phyloP scores from a whole-genome alignment of 352 stramenopile species.

The Stramenopiles sp. region DNA sequence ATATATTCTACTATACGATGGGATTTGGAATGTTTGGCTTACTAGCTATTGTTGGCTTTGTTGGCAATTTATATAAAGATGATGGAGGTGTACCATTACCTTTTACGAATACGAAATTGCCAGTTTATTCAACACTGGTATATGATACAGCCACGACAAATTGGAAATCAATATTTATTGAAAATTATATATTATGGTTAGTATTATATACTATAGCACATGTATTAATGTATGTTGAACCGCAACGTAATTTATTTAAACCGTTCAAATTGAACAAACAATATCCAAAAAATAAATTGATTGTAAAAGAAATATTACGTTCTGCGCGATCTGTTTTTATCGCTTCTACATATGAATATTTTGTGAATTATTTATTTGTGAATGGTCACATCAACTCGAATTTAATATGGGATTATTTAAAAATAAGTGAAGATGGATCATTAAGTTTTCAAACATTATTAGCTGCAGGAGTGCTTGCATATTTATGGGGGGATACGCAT shows the following conservation, averaged over 20 bases:
- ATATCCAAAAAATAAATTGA: neutral
- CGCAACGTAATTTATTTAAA: neutral
- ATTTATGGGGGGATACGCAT: neutral
- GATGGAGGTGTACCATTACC: neutral
- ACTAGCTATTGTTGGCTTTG: neutral
- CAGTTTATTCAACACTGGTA: neutral
- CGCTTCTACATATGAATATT: neutral
- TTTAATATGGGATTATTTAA: neutral
- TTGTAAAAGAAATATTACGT: neutral
- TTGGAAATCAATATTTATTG: neutral
- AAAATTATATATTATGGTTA: neutral
- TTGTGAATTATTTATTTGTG: neutral
- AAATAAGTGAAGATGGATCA: neutral
- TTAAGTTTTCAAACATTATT: neutral
- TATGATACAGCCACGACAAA: neutral
- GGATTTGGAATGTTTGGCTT: neutral
- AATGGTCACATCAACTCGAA: neutral
- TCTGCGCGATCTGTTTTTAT: neutral
- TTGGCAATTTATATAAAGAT: neutral
- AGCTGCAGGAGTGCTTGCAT: neutral
- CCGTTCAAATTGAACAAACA: slow-evolving; percentile 1
- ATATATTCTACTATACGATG: no score
- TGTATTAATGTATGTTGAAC: neutral
- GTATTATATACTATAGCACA: neutral
- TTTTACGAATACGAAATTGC: neutral